Evolutionary conservation across 192 early-diverging fungal species (phyloP).

Genomic region (Backusella liffmaniae): DNA sequence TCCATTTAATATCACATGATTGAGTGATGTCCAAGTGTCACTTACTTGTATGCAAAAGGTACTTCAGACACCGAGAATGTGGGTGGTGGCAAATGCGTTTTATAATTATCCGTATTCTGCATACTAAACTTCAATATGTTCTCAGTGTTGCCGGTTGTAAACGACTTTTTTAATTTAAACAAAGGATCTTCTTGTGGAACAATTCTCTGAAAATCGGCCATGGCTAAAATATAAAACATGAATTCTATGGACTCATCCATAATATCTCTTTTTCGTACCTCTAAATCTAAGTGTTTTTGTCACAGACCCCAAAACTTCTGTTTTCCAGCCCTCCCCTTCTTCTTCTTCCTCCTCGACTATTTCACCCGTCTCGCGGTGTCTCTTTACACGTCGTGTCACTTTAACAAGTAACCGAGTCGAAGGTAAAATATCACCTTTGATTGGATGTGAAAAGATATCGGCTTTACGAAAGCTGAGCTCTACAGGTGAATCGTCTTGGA

Average conservation of each 20-base stretch:
- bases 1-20: neutral
- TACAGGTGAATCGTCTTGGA: constrained; percentile 40
- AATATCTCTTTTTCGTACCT: constrained; percentile 37
- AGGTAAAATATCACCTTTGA: constrained; percentile 56
- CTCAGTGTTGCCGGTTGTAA: constrained; percentile 48
- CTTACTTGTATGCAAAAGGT: constrained; percentile 55
- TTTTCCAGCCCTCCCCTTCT: constrained; percentile 25
- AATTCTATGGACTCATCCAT: too few relatives aligned
- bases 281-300: constrained; percentile 62
- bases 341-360: constrained; percentile 17
- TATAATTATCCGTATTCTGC: constrained; percentile 36
- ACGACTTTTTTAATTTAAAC: constrained; percentile 38
- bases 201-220: constrained; percentile 59
- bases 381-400: constrained; percentile 47
- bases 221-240: neutral
- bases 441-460: constrained; percentile 65
- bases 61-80: constrained; percentile 50
- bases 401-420: constrained; percentile 60
- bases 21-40: neutral
- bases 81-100: constrained; percentile 56
- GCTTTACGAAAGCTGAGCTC: constrained; percentile 53
- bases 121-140: constrained; percentile 33
- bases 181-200: constrained; percentile 47
- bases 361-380: neutral
- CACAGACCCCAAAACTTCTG: constrained; percentile 53